phyloP scores from a whole-genome alignment of 495 filamentous ascomycete genomes.

The Xylaria palmicola region DNA sequence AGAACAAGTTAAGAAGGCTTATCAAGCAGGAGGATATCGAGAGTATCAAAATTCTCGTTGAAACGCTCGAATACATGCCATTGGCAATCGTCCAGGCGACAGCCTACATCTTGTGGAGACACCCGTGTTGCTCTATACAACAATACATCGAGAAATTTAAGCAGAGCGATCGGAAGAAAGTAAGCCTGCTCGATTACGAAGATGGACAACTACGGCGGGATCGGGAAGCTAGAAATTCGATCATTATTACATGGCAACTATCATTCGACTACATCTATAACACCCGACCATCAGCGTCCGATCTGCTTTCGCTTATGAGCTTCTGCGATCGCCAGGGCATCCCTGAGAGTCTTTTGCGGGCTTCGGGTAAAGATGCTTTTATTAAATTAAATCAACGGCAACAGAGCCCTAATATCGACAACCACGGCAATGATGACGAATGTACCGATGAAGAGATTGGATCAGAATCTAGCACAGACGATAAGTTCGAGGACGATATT shows the following conservation, averaged over 20 bases:
- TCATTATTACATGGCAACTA: constrained; percentile 40
- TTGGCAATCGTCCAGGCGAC: constrained; percentile 50
- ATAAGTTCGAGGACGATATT: background rate
- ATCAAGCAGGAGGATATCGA: constrained; percentile 1
- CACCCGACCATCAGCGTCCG: constrained; percentile 35
- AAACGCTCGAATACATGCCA: constrained; percentile 45
- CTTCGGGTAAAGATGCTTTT: background rate
- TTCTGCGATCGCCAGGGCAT: constrained; percentile 44
- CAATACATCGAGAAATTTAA: constrained; percentile 39
- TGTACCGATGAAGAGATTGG: background rate
- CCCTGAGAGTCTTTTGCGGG: constrained; percentile 17
- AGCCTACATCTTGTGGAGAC: constrained; percentile 38
- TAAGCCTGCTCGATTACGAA: constrained; percentile 38
- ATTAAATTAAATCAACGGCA: background rate
- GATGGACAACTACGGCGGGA: constrained; percentile 41
- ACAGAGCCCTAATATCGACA: background rate
- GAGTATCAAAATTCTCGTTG: constrained; percentile 21
- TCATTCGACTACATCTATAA: constrained; percentile 42
- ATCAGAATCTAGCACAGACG: background rate
- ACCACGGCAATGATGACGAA: background rate
- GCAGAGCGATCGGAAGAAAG: constrained; percentile 36
- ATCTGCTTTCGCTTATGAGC: constrained; percentile 47
- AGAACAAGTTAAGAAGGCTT: constrained; percentile 34
- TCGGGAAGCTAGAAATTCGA: constrained; percentile 31
- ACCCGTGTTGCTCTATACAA: constrained; percentile 27